These are phyloP conservation scores for Rhododendron henanense DNA, from an alignment of 148 eudicot species.

Conservation along the genomic window DNA sequence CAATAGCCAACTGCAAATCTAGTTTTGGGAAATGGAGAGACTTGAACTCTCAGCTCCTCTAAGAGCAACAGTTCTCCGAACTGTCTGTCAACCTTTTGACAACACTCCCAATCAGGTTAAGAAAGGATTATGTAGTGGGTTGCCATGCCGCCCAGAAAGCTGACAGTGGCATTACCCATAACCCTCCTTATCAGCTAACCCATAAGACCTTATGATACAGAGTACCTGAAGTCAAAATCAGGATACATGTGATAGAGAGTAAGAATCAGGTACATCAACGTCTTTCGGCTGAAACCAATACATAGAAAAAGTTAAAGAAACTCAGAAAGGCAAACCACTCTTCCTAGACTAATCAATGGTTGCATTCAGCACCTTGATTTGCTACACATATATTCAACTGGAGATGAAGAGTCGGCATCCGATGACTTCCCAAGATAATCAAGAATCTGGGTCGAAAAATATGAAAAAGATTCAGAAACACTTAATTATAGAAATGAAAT, in stretches of 20 bases:
- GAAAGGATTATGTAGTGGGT: slow-evolving; percentile 80
- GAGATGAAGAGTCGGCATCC: slow-evolving; percentile 74
- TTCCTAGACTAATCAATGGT: background rate
- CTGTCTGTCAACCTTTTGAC: slow-evolving; percentile 99
- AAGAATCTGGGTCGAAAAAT: slow-evolving; percentile 49
- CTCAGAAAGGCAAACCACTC: background rate
- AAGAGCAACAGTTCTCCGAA: slow-evolving; percentile 89
- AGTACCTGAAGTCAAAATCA: slow-evolving; percentile 94
- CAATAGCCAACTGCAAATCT: slow-evolving; percentile 10
- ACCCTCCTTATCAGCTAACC: slow-evolving; percentile 45
- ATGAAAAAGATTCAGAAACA: background rate
- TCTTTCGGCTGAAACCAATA: slow-evolving; percentile 69
- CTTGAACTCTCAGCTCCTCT: slow-evolving; percentile 99
- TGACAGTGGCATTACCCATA: slow-evolving; percentile 99
- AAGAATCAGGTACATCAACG: slow-evolving; percentile 81
- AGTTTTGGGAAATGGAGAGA: slow-evolving; percentile 99
- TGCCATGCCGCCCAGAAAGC: slow-evolving; percentile 96
- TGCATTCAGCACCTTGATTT: slow-evolving; percentile 62
- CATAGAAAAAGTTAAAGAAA: slow-evolving; percentile 19
- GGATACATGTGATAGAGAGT: slow-evolving; percentile 90
- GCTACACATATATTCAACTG: slow-evolving; percentile 61
- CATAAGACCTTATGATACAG: slow-evolving; percentile 25
- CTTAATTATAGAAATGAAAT: background rate
- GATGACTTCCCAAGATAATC: slow-evolving; percentile 79
- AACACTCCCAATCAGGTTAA: slow-evolving; percentile 80